A percentile compares a stretch with the other conserved stretches of the same genome.
Conservation (phyloP, 176 grass and related monocot species). For the Rhynchospora breviuscula region DNA sequence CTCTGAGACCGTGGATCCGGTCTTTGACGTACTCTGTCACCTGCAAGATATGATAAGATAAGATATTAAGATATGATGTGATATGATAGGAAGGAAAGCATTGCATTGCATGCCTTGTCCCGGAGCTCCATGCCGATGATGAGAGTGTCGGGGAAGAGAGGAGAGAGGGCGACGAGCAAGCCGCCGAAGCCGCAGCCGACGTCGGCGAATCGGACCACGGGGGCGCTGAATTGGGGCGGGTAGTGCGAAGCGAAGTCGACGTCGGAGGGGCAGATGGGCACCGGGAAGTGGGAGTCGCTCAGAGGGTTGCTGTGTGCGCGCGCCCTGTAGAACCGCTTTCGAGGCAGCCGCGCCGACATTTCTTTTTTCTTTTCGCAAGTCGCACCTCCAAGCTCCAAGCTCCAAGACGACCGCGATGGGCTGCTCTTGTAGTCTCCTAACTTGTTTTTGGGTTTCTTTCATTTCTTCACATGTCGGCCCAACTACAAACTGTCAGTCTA, state of each 20-base stretch:
- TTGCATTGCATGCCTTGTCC: constrained; percentile 50
- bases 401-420: no score
- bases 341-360: constrained; percentile 41
- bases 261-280: constrained; percentile 57
- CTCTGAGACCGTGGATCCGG: constrained; percentile 73
- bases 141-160: constrained; percentile 65
- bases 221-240: constrained; percentile 3
- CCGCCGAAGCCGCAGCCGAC: constrained; percentile 74
- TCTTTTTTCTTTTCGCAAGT: no score
- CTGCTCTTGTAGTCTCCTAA: no score
- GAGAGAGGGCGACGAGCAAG: constrained; percentile 64
- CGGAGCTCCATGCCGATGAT: constrained; percentile 98
- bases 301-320: constrained; percentile 89
- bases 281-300: constrained; percentile 90
- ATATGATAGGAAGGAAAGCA: no score
- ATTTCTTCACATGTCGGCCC: not conserved
- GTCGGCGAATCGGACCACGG: constrained; percentile 55
- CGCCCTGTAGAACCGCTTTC: constrained; percentile 79
- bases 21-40: constrained; percentile 98
- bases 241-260: constrained; percentile 64
- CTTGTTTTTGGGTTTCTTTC: no score
- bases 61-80: no score
- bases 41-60: not conserved
- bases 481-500: not conserved
- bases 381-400: no score